A percentile compares a stretch with the other conserved stretches of the same genome.
phyloP scores from a whole-genome alignment of 2,329 filamentous ascomycete genomes.

The Arthrobotrys iridis region DNA sequence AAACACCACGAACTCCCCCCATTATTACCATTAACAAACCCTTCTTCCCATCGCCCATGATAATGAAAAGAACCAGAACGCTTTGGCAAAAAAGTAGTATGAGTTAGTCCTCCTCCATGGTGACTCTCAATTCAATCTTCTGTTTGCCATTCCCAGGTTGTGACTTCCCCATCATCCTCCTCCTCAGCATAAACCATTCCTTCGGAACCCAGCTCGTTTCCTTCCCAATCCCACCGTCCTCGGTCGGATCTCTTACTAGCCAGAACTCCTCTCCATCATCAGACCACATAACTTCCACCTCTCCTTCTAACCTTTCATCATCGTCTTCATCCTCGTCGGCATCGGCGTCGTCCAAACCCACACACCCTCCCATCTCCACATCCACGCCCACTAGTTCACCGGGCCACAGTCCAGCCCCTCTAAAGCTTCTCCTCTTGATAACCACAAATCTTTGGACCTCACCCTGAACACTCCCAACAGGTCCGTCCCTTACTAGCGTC shows the following conservation, averaged over 20 bases:
- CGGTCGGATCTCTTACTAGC: conserved; percentile 42
- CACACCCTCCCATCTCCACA: conserved; percentile 23
- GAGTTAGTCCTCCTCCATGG: conserved; percentile 38
- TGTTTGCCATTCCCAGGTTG: not conserved
- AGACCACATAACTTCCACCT: conserved; percentile 67
- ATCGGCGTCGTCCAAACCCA: not conserved
- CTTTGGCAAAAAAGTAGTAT: too few relatives aligned
- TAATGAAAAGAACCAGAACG: not conserved
- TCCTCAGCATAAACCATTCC: conserved; percentile 39
- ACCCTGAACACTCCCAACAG: conserved; percentile 23
- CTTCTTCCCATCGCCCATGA: not conserved
- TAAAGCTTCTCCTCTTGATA: conserved; percentile 47
- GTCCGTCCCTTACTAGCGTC: conserved; percentile 41
- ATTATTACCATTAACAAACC: not conserved
- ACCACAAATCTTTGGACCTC: conserved; percentile 40
- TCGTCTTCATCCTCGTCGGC: conserved; percentile 22
- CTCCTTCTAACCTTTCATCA: conserved; percentile 24
- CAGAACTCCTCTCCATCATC: conserved; percentile 61
- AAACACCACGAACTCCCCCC: conserved; percentile 10
- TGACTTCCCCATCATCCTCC: not conserved
- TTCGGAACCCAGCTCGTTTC: conserved; percentile 51
- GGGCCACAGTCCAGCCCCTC: conserved; percentile 34
- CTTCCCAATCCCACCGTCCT: conserved; percentile 35
- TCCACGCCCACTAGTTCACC: conserved; percentile 24
- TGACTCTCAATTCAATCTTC: conserved; percentile 30